Evolutionary conservation across 2,329 filamentous ascomycete genomes (phyloP).

Genomic region (Fusarium sp.): DNA sequence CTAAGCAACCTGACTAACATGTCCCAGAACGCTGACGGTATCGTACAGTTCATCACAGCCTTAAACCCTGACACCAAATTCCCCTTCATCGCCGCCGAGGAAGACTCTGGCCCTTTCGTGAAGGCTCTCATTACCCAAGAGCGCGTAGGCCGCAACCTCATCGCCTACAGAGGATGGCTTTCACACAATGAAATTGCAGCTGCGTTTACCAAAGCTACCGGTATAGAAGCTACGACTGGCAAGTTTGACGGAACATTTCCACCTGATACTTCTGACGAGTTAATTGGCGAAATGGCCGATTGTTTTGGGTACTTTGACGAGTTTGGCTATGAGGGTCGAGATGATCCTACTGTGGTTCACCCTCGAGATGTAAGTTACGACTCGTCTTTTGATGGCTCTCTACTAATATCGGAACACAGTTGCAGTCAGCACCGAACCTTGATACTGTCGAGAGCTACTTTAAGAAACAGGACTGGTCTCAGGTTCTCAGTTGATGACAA

Average conservation of each 20-base stretch:
- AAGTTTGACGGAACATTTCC: background rate
- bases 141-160: conserved; percentile 33
- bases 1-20: background rate
- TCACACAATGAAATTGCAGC: conserved; percentile 27
- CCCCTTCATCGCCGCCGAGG: conserved; percentile 41
- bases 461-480: conserved; percentile 28
- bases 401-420: conserved; percentile 4
- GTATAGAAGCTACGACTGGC: conserved; percentile 5
- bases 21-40: conserved; percentile 27
- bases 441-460: conserved; percentile 17
- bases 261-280: background rate
- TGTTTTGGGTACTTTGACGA: conserved; percentile 26
- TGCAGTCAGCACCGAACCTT: conserved; percentile 4
- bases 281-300: conserved; percentile 16
- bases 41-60: conserved; percentile 31
- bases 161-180: conserved; percentile 42
- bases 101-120: conserved; percentile 42
- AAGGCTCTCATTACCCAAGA: conserved; percentile 37
- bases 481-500: conserved; percentile 10
- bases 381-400: accelerated
- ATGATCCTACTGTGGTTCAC: conserved; percentile 26
- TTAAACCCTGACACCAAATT: conserved; percentile 31
- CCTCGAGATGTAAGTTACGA: conserved; percentile 15
- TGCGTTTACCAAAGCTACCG: conserved; percentile 32
- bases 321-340: conserved; percentile 30